These are phyloP conservation scores for Bolboschoenus planiculmis DNA, from an alignment of 176 grass and related monocot genomes.

Conservation along the genomic window DNA sequence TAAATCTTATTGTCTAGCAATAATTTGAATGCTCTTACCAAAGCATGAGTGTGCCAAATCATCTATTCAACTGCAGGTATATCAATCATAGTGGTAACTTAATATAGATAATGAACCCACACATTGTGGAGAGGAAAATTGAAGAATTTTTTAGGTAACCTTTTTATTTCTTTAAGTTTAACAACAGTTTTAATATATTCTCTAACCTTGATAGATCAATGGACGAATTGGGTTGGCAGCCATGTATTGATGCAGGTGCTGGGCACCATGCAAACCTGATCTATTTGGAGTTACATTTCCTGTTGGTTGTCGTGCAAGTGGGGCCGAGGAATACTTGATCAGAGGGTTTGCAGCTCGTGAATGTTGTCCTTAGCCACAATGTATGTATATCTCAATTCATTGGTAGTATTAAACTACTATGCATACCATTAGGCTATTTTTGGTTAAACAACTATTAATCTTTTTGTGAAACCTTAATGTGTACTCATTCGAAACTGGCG, in stretches of 20 bases:
- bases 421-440: not conserved
- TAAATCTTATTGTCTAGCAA: not conserved
- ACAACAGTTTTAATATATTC: not conserved
- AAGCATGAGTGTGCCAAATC: not conserved
- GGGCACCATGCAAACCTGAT: slow-evolving; percentile 67
- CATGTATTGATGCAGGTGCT: slow-evolving; percentile 91
- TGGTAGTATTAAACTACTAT: not conserved
- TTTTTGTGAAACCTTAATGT: not conserved
- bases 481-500: not conserved
- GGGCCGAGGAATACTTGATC: slow-evolving; percentile 78
- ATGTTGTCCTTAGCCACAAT: slow-evolving; percentile 71
- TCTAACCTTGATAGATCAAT: slow-evolving; percentile 65
- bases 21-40: not conserved
- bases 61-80: not conserved
- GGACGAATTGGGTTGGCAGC: slow-evolving; percentile 86
- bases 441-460: too few species aligned
- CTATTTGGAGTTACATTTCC: slow-evolving; percentile 54
- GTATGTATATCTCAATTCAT: slow-evolving; percentile 31
- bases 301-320: slow-evolving; percentile 71
- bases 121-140: not conserved
- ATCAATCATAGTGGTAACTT: not conserved
- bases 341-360: slow-evolving; percentile 88
- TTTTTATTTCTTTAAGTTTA: not conserved
- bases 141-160: not conserved
- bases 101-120: not conserved